Percentiles rank a stretch among this genome's conserved stretches.
Evolutionary conservation across 495 filamentous ascomycete genomes (phyloP).

Genomic region (Tuber brumale): DNA sequence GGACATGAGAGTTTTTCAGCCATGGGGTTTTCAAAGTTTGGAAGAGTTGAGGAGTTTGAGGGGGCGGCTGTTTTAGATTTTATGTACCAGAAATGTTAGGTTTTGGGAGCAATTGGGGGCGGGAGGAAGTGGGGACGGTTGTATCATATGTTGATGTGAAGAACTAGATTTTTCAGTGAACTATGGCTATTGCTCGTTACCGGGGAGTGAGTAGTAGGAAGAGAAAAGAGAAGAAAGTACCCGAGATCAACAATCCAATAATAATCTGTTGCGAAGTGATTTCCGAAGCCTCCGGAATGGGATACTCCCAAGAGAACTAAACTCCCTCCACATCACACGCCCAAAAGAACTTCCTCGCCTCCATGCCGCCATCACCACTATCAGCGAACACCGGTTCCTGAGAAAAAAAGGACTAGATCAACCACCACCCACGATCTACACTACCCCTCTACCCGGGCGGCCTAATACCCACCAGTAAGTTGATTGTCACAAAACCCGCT

Average conservation of each 20-base stretch:
- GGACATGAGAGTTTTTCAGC: slow-evolving; percentile 47
- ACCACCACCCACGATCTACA: neutral
- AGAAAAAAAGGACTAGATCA: slow-evolving; percentile 55
- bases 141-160: slow-evolving; percentile 57
- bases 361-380: slow-evolving; percentile 46
- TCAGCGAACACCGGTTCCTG: slow-evolving; percentile 62
- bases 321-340: slow-evolving; percentile 48
- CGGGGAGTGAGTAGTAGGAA: neutral
- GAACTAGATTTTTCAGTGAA: slow-evolving; percentile 56
- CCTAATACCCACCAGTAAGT: slow-evolving; percentile 47
- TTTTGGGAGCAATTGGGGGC: neutral
- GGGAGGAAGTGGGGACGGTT: neutral
- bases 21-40: slow-evolving; percentile 45
- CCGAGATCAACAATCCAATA: slow-evolving; percentile 51
- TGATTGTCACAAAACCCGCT: slow-evolving; percentile 53
- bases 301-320: slow-evolving; percentile 60
- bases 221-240: neutral
- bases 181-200: slow-evolving; percentile 43
- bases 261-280: slow-evolving; percentile 54
- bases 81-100: slow-evolving; percentile 51
- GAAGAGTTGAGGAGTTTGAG: slow-evolving; percentile 53
- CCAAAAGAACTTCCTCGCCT: slow-evolving; percentile 47
- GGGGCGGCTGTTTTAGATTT: slow-evolving; percentile 47
- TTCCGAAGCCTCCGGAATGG: slow-evolving; percentile 58
- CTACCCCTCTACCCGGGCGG: neutral